phyloP scores from a whole-genome alignment of 345 rosid genomes.

The Crucihimalaya himalaica region DNA sequence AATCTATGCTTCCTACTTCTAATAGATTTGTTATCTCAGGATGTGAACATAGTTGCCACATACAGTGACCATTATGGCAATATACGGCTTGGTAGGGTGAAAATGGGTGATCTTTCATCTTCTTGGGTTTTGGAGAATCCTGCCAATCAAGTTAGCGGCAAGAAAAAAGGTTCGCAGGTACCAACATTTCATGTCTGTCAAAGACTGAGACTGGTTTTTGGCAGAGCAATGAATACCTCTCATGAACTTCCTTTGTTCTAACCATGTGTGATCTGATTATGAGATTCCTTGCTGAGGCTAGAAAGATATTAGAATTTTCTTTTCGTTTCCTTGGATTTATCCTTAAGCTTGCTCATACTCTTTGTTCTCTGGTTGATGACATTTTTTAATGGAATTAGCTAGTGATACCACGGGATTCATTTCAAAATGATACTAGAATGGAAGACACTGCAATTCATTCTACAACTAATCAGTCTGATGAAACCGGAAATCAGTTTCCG shows the following conservation, averaged over 20 bases:
- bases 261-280: not conserved
- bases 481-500: constrained; percentile 39
- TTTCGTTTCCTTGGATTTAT: constrained; percentile 13
- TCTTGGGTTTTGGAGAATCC: constrained; percentile 92
- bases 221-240: not conserved
- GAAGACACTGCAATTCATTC: constrained; percentile 43
- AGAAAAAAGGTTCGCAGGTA: constrained; percentile 56
- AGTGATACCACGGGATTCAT: constrained; percentile 43
- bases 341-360: constrained; percentile 1
- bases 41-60: constrained; percentile 81
- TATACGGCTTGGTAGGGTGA: constrained; percentile 62
- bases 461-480: constrained; percentile 37
- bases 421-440: constrained; percentile 36
- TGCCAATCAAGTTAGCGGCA: constrained; percentile 42
- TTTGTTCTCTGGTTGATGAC: constrained; percentile 18
- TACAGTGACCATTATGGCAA: constrained; percentile 75
- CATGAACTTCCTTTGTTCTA: not conserved
- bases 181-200: not conserved
- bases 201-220: constrained; percentile 1
- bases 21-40: constrained; percentile 49
- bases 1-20: constrained; percentile 36
- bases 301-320: not conserved
- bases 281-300: constrained; percentile 21
- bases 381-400: constrained; percentile 37
- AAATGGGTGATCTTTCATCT: constrained; percentile 83